A percentile compares a stretch with the other conserved stretches of the same genome.
phyloP scores from a whole-genome alignment of 2,329 filamentous ascomycete species.

The Apiospora kogelbergensis region DNA sequence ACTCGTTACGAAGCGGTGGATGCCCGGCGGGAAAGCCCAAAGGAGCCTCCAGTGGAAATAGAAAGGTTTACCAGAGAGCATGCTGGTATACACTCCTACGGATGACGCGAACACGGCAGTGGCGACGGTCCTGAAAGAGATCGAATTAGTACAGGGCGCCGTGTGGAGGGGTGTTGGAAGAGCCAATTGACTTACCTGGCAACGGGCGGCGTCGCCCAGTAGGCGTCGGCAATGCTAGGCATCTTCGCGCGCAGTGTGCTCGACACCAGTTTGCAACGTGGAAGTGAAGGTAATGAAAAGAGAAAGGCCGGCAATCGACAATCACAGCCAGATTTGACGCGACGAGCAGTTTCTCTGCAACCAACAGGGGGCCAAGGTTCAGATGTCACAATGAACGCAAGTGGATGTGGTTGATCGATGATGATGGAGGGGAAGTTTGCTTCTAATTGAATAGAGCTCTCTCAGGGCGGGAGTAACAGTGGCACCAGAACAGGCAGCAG shows the following conservation, averaged over 20 bases:
- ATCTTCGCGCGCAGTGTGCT: constrained; percentile 26
- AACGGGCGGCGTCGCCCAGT: constrained; percentile 41
- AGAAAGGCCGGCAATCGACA: neutral
- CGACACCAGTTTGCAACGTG: neutral
- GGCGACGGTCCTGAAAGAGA: constrained; percentile 60
- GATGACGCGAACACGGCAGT: constrained; percentile 64
- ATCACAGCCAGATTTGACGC: neutral
- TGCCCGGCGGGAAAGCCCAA: constrained; percentile 51
- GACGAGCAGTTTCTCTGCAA: neutral
- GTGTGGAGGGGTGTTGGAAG: neutral
- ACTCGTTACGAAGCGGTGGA: constrained; percentile 44
- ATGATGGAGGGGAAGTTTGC: neutral
- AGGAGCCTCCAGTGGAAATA: constrained; percentile 54
- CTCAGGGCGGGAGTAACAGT: constrained; percentile 23
- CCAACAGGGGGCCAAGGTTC: neutral
- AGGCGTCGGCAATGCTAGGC: constrained; percentile 41
- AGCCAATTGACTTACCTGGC: constrained; percentile 36
- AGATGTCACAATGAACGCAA: constrained; percentile 3
- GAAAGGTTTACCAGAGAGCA: constrained; percentile 53
- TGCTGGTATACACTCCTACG: constrained; percentile 55
- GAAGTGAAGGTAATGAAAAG: neutral
- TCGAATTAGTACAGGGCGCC: neutral
- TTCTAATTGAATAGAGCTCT: constrained; percentile 17
- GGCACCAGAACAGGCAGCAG: constrained; percentile 25
- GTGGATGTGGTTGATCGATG: neutral